Conservation (phyloP, 148 eudicot genomes). For the Fagopyrum tataricum region DNA sequence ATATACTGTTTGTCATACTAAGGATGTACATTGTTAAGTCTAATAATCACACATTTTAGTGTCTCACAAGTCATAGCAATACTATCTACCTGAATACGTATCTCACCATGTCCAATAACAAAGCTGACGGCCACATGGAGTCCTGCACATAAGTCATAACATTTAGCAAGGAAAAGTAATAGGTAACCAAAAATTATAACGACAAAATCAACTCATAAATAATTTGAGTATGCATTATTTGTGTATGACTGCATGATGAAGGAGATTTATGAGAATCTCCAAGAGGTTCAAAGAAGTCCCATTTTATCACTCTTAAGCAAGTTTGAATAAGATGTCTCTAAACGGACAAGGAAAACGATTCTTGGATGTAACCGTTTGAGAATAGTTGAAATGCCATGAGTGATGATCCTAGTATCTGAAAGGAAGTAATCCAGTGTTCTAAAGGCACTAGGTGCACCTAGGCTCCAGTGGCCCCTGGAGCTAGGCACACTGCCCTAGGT, state of each 20-base stretch:
- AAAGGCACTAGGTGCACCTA: too few relatives aligned
- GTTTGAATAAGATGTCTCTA: not conserved
- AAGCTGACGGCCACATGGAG: conserved; percentile 93
- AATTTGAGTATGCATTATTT: not conserved
- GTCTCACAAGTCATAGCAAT: not conserved
- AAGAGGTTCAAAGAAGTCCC: not conserved
- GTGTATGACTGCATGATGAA: not conserved
- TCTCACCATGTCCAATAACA: conserved; percentile 73
- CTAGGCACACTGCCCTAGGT: too few relatives aligned
- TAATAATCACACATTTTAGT: not conserved
- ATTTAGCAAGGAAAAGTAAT: not conserved
- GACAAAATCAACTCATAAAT: not conserved
- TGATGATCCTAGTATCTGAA: not conserved
- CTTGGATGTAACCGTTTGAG: not conserved
- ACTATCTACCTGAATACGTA: not conserved
- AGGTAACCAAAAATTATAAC: not conserved
- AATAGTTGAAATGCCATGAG: not conserved
- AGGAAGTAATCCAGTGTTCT: not conserved
- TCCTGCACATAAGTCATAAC: conserved; percentile 42
- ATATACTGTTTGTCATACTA: not conserved
- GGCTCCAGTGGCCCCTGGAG: too few relatives aligned
- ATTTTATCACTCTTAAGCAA: not conserved
- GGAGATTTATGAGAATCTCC: not conserved
- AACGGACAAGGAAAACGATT: not conserved
- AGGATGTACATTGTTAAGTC: not conserved